phyloP scores from a whole-genome alignment of 2,329 filamentous ascomycete species.

The Camptophora hylomeconis region DNA sequence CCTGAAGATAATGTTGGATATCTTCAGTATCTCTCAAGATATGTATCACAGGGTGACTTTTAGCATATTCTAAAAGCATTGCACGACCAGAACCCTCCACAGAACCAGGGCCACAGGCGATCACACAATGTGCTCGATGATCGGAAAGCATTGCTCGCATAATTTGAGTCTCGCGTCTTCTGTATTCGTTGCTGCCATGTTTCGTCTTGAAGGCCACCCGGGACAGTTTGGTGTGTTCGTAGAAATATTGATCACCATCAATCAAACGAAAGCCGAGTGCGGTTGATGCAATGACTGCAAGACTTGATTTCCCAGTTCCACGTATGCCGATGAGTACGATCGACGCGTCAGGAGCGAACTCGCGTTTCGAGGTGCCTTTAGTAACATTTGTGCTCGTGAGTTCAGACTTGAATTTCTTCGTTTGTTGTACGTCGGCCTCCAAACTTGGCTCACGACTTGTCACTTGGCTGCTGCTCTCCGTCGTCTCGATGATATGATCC shows the following conservation, averaged over 20 bases:
- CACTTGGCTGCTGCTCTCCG: too few relatives aligned
- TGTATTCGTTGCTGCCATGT: conserved; percentile 50
- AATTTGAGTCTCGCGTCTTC: conserved; percentile 48
- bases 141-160: conserved; percentile 46
- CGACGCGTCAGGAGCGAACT: conserved; percentile 56
- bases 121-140: conserved; percentile 49
- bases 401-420: too few relatives aligned
- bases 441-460: too few relatives aligned
- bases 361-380: too few relatives aligned
- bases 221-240: conserved; percentile 48
- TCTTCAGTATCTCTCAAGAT: conserved; percentile 52
- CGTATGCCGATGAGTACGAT: conserved; percentile 61
- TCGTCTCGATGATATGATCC: too few relatives aligned
- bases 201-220: conserved; percentile 50
- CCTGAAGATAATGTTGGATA: conserved; percentile 46
- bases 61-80: conserved; percentile 48
- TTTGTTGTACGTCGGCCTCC: too few relatives aligned
- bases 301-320: conserved; percentile 61
- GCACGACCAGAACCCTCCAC: conserved; percentile 51
- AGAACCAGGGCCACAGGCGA: conserved; percentile 58
- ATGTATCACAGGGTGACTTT: conserved; percentile 57
- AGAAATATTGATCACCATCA: conserved; percentile 56
- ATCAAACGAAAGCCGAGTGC: conserved; percentile 56
- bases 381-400: too few relatives aligned
- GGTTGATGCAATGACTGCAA: conserved; percentile 62